These are phyloP conservation scores for Acer campestre DNA, from an alignment of 345 rosid species.

Conservation along the genomic window DNA sequence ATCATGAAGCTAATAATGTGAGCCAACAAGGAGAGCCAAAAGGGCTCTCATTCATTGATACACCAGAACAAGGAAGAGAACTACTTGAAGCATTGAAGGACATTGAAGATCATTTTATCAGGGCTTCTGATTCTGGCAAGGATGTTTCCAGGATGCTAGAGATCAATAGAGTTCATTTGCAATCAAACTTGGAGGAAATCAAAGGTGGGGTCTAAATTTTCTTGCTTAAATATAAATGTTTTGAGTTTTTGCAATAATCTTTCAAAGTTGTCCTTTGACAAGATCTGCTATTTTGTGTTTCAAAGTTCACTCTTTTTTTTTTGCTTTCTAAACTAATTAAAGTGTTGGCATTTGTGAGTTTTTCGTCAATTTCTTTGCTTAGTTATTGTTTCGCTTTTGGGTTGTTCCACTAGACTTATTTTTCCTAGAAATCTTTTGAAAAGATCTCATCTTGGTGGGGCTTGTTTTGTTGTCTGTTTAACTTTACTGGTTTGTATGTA, in stretches of 20 bases:
- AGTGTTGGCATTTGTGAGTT: background rate
- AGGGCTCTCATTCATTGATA: conserved; percentile 47
- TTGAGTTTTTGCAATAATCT: background rate
- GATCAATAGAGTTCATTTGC: conserved; percentile 55
- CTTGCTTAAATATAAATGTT: background rate
- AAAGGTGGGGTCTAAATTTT: conserved; percentile 46
- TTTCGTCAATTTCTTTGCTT: background rate
- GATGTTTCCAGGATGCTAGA: conserved; percentile 76
- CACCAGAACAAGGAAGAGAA: conserved; percentile 63
- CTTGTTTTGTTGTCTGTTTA: background rate
- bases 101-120: conserved; percentile 64
- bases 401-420: background rate
- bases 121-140: conserved; percentile 76
- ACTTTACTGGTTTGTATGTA: background rate
- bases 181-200: conserved; percentile 54
- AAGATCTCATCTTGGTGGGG: conserved; percentile 3
- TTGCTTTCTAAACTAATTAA: background rate
- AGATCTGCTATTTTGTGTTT: background rate
- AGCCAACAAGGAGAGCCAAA: conserved; percentile 42
- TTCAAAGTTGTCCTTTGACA: background rate
- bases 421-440: background rate
- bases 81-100: conserved; percentile 71
- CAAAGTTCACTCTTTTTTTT: conserved; percentile 9
- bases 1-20: conserved; percentile 18
- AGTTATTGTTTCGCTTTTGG: background rate